Base-by-base conservation (phyloP, 106 monocot genomes). In the Platanthera guangdongensis region DNA sequence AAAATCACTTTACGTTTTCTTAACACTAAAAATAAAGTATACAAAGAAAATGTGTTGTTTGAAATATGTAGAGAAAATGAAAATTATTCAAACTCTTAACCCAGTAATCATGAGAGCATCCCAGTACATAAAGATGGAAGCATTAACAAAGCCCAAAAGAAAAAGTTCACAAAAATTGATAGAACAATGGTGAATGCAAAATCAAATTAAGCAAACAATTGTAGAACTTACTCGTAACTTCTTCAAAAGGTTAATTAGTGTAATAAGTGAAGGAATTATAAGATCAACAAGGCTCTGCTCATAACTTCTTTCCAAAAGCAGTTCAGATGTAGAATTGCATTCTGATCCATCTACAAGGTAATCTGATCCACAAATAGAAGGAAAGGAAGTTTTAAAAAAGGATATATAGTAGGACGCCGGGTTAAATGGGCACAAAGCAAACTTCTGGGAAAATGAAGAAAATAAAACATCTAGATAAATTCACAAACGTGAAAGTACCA, bases 281-380 rank as follows among this genome's bases (percentile, higher is more conserved):
- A 99, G 94, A 79, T 99, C 94, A 76, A 88, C 79, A 18, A 99
- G 74, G 63, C 78, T 84, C 49, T 94, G 87, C 71, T 99, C 94
- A 80, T 84, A 85, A 82, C 67, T 86, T 73, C 91, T 78, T 60
- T 91, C 94, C 71, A 91, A 69, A 70, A 99, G 92, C 64, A 99
- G 82, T 78, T 99, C 94, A 47, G 97, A 79, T 1, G 97, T 92
- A 82, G 94, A 85, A 73, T 86, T 94, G 51, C 83, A 88, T 80
- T 99, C 97, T 72, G 87, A 82, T 74, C 97, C 94, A 82, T 99
- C 97, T 80, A 99, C 91, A 52, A 99, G 91, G 78, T 89, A 89
- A 92, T 94, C 97, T 99, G 84, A 83, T 87, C 21, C 19, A 77
- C 65, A 65, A 67, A 78, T 51, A 74, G 50, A 77, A 64, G 5